phyloP scores from a whole-genome alignment of 2,329 filamentous ascomycete species.

The Magnaporthiopsis incrustans region DNA sequence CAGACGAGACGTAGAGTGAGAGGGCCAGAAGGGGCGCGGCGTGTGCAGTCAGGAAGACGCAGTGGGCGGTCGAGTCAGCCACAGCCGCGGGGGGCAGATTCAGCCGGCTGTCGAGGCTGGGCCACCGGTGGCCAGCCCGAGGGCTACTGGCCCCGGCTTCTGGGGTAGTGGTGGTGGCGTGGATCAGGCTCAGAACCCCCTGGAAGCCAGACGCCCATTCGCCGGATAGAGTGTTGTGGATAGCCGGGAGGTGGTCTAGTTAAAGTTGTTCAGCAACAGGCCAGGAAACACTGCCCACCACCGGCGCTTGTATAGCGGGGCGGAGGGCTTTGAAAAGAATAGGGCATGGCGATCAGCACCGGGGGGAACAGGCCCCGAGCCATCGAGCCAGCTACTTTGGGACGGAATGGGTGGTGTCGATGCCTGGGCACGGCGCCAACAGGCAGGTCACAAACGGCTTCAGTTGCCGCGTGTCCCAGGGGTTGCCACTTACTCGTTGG shows the following conservation, averaged over 20 bases:
- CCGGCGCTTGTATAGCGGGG: neutral
- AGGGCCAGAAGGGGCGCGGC: slow-evolving; percentile 76
- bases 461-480: slow-evolving; percentile 10
- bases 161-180: slow-evolving; percentile 14
- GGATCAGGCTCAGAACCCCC: slow-evolving; percentile 51
- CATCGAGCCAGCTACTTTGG: neutral
- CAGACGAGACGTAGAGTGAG: slow-evolving; percentile 80
- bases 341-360: neutral
- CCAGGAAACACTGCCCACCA: neutral
- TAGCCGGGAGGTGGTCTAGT: slow-evolving; percentile 46
- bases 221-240: slow-evolving; percentile 39
- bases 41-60: slow-evolving; percentile 64
- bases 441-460: slow-evolving; percentile 7
- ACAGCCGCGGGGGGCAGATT: slow-evolving; percentile 15
- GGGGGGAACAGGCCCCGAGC: neutral
- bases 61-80: slow-evolving; percentile 34
- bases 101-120: neutral
- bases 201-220: slow-evolving; percentile 53
- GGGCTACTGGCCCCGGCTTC: neutral
- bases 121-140: neutral
- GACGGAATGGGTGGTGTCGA: neutral
- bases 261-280: slow-evolving; percentile 9
- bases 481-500: slow-evolving; percentile 54
- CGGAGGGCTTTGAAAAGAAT: neutral
- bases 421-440: neutral